Percentiles rank a stretch among this genome's conserved stretches.
phyloP scores from a whole-genome alignment of 306 rosid genomes.

The Cucurbita pepo region DNA sequence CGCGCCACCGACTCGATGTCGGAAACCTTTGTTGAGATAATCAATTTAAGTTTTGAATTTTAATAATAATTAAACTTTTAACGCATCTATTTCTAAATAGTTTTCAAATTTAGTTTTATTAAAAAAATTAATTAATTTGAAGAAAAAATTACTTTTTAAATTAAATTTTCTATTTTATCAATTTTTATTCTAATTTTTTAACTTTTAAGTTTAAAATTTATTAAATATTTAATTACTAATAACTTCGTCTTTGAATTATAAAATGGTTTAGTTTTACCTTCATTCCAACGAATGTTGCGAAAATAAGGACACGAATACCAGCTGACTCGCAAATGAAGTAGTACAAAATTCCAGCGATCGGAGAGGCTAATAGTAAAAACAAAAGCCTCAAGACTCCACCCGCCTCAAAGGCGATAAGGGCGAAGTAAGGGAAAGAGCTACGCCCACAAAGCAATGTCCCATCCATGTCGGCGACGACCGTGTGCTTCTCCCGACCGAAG shows the following conservation, averaged over 20 bases:
- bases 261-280: background rate
- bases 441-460: constrained; percentile 64
- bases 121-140: too few relatives aligned
- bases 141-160: too few relatives aligned
- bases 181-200: too few relatives aligned
- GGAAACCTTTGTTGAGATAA: background rate
- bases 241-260: too few relatives aligned
- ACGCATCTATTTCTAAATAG: too few relatives aligned
- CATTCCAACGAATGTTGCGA: constrained; percentile 44
- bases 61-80: too few relatives aligned
- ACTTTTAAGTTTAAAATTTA: too few relatives aligned
- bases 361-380: constrained; percentile 37
- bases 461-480: constrained; percentile 82
- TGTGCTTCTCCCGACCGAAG: constrained; percentile 42
- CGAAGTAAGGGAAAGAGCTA: constrained; percentile 76
- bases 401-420: constrained; percentile 57
- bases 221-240: too few relatives aligned
- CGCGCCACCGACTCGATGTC: constrained; percentile 57
- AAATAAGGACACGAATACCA: constrained; percentile 53
- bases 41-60: too few relatives aligned
- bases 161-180: too few relatives aligned
- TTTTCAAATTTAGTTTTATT: too few relatives aligned
- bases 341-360: constrained; percentile 55
- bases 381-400: constrained; percentile 63
- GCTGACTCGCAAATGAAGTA: constrained; percentile 61